Conservation (phyloP, 306 rosid species). For the Canavalia gladiata region DNA sequence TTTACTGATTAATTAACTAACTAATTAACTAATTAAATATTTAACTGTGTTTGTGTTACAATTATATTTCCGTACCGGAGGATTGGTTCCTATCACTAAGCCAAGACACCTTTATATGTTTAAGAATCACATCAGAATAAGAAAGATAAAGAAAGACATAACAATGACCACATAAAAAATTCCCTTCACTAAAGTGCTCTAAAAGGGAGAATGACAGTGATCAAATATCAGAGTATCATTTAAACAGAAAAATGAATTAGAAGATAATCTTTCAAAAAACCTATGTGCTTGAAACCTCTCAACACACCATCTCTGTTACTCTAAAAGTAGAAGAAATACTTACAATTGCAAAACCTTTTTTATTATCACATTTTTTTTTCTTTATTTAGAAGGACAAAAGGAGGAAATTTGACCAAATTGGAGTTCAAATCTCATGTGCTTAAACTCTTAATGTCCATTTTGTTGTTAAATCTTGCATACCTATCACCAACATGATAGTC, state of each 20-base stretch:
- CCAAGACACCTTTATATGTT: slow-evolving; percentile 13
- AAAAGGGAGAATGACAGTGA: slow-evolving; percentile 2
- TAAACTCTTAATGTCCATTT: slow-evolving; percentile 14
- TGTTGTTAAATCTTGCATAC: background rate
- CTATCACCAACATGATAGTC: too few species aligned
- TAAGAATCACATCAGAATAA: background rate
- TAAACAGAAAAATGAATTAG: slow-evolving; percentile 7
- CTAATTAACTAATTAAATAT: too few species aligned
- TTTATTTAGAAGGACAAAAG: background rate
- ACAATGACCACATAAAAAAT: background rate
- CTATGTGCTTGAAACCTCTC: slow-evolving; percentile 8
- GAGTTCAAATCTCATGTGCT: background rate
- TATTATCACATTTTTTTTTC: background rate
- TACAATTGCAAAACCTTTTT: background rate
- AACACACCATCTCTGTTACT: background rate
- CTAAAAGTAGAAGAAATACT: slow-evolving; percentile 24
- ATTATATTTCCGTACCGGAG: too few species aligned
- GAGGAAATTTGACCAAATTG: background rate
- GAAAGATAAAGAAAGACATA: slow-evolving; percentile 9
- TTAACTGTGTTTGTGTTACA: too few species aligned
- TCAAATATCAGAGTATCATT: background rate
- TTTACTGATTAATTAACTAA: too few species aligned
- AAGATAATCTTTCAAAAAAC: slow-evolving; percentile 9
- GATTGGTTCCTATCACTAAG: background rate
- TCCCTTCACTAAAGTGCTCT: background rate